A percentile compares a stretch with the other conserved stretches of the same genome.
Conservation (phyloP, 2,329 filamentous ascomycete genomes). For the Zymoseptoria passerinii region DNA sequence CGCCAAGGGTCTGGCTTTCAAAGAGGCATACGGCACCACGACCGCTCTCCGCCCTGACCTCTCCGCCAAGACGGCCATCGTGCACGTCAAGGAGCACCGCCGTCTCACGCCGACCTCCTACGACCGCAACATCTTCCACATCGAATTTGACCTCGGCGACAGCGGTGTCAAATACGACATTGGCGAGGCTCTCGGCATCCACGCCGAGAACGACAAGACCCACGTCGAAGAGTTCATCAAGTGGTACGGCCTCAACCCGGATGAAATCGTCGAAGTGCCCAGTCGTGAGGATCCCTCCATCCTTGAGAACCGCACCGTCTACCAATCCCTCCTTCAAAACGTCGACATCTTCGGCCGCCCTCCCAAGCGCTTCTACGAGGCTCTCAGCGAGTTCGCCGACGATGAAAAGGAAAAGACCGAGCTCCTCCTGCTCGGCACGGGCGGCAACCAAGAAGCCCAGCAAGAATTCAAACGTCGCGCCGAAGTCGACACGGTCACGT, state of each 20-base stretch:
- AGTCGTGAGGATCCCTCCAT: conserved; percentile 67
- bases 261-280: conserved; percentile 84
- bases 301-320: conserved; percentile 82
- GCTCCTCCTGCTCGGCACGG: conserved; percentile 64
- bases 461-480: conserved; percentile 85
- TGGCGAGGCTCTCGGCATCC: conserved; percentile 91
- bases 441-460: conserved; percentile 58
- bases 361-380: conserved; percentile 96
- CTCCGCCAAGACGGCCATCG: conserved; percentile 73
- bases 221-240: conserved; percentile 80
- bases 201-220: conserved; percentile 80
- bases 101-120: conserved; percentile 81
- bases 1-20: conserved; percentile 84
- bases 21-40: conserved; percentile 79
- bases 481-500: conserved; percentile 87
- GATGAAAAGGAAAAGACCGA: conserved; percentile 76
- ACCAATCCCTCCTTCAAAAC: conserved; percentile 85
- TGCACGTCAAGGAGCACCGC: conserved; percentile 91
- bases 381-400: conserved; percentile 73
- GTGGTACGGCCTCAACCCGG: conserved; percentile 74
- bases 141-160: conserved; percentile 89
- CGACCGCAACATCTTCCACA: conserved; percentile 99
- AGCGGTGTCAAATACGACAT: conserved; percentile 95
- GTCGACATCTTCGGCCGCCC: conserved; percentile 95
- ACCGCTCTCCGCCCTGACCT: conserved; percentile 74